Evolutionary conservation across 495 filamentous ascomycete species (phyloP).

Genomic region (Aeminium ludgeri): DNA sequence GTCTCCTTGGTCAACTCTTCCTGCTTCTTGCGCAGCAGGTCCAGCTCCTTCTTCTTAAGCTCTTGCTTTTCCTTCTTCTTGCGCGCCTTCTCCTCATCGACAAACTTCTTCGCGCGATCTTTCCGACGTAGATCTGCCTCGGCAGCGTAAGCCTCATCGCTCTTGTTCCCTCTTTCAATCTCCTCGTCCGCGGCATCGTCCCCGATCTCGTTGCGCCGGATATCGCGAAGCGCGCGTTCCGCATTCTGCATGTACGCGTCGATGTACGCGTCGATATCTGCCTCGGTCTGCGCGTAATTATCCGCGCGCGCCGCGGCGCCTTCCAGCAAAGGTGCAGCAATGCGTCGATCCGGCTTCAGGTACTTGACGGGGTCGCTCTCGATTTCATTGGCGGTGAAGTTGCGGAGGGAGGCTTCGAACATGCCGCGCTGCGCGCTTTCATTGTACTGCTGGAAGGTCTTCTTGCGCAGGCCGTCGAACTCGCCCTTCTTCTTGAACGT

Average conservation of each 20-base stretch:
- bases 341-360: slow-evolving; percentile 59
- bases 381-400: slow-evolving; percentile 39
- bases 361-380: slow-evolving; percentile 55
- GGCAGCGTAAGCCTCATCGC: slow-evolving; percentile 62
- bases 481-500: slow-evolving; percentile 83
- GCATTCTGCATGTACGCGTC: slow-evolving; percentile 44
- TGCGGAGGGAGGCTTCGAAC: slow-evolving; percentile 49
- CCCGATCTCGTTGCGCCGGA: slow-evolving; percentile 58
- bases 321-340: slow-evolving; percentile 70
- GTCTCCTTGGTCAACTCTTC: slow-evolving; percentile 22
- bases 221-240: slow-evolving; percentile 47
- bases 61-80: slow-evolving; percentile 51
- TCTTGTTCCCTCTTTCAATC: slow-evolving; percentile 51
- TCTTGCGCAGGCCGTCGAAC: slow-evolving; percentile 69
- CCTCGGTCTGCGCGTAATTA: slow-evolving; percentile 59
- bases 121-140: slow-evolving; percentile 50
- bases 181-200: slow-evolving; percentile 54
- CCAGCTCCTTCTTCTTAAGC: slow-evolving; percentile 29
- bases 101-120: slow-evolving; percentile 46
- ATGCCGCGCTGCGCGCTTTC: slow-evolving; percentile 20
- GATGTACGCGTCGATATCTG: slow-evolving; percentile 49
- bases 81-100: slow-evolving; percentile 46
- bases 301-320: slow-evolving; percentile 69
- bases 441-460: slow-evolving; percentile 64
- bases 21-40: slow-evolving; percentile 45